Percentiles rank a stretch among this genome's conserved stretches.
Evolutionary conservation across 345 rosid species (phyloP).

Genomic region (Syzygium grande): DNA sequence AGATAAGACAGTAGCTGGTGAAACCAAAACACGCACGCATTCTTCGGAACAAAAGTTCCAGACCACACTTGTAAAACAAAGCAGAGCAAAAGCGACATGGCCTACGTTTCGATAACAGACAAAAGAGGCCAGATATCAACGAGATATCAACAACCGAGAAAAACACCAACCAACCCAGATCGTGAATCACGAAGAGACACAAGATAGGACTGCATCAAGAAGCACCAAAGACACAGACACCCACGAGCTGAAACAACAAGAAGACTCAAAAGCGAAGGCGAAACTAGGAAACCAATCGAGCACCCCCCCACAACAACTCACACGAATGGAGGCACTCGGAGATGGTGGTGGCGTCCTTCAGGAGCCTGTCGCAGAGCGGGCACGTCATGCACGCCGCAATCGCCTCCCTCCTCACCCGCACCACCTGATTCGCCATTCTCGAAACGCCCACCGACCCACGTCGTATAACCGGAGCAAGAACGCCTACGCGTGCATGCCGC

Average conservation of each 20-base stretch:
- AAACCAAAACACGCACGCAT: background rate
- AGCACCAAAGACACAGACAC: background rate
- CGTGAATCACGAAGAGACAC: background rate
- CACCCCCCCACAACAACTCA: constrained; percentile 18
- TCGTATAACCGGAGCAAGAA: background rate
- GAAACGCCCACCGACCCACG: constrained; percentile 6
- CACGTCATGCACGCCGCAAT: constrained; percentile 73
- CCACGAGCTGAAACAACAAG: background rate
- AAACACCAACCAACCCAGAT: background rate
- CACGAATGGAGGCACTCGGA: constrained; percentile 96
- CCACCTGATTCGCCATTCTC: constrained; percentile 43
- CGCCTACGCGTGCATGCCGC: constrained; percentile 1
- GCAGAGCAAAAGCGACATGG: background rate
- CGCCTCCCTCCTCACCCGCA: constrained; percentile 55
- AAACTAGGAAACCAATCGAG: background rate
- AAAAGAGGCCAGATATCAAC: background rate
- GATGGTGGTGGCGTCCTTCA: constrained; percentile 85
- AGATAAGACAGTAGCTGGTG: background rate
- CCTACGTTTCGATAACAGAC: background rate
- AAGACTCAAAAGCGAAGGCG: background rate
- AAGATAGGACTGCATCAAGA: background rate
- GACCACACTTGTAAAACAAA: background rate
- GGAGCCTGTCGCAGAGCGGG: constrained; percentile 68
- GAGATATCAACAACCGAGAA: background rate
- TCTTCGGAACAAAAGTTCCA: background rate